Evolutionary conservation across 2,329 filamentous ascomycete genomes (phyloP), one percentile per base, ranked within the genome.

Genomic region (Ophiostoma tasmaniense): DNA sequence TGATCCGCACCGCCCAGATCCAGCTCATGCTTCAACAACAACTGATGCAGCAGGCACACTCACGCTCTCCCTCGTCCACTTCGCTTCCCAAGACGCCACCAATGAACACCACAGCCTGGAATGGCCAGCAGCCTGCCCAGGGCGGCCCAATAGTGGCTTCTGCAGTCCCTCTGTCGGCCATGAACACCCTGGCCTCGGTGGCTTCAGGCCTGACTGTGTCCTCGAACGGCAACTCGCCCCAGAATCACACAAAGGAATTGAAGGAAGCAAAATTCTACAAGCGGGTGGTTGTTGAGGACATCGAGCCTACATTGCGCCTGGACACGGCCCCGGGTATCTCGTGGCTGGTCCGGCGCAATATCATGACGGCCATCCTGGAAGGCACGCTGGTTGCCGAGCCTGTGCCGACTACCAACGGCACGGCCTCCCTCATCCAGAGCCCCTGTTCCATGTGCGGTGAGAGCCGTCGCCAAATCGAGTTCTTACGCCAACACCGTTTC

Each of bases 261-360:
- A 96, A 95, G 76, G 95, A 98, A 69, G 92, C 90, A 35, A 92
- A 90, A 73, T 99, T 98, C 76, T 99, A 94, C 81, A 98, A 98
- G 80, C 89, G 95, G 64, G 89, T 89, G 6, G 79, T 98, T 33
- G 84, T 87, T 25, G 95, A 99, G 77, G 95, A 99, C 75, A 92
- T 99, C 69, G 95, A 99, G 76, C 95, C 95, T 0, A 97, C 95
- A 0, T 81, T 99, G 11, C 89, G 95, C 59, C 85, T 99, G 3
- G 95, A 99, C 77, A 85, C 88, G 2, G 93, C 95, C 0, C 95
- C 95, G 0, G 92, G 93, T 0, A 85, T 99, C 35, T 97, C 93
- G 0, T 99, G 95, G 92, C 85, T 99, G 64, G 93, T 92, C 66
- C 90, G 94, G 64, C 89, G 95, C 69, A 91, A 90, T 6, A 93